These are phyloP conservation scores for Lignosus rhinocerotis DNA, from an alignment of 1,284 basidiomycete genomes.

Conservation along the genomic window DNA sequence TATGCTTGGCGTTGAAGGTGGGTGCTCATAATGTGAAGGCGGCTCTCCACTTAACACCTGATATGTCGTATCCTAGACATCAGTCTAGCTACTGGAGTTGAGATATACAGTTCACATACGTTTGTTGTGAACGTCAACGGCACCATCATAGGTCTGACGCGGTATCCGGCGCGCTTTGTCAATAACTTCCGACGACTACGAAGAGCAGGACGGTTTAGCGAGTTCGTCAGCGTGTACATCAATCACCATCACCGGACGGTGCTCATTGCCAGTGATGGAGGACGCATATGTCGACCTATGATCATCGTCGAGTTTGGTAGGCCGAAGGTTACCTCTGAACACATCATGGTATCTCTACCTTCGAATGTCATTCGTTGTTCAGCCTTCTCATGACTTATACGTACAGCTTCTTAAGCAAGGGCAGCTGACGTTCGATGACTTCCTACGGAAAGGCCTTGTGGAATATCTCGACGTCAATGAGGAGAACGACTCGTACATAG, in stretches of 20 bases:
- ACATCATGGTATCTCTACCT: slow-evolving; percentile 64
- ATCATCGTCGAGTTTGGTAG: slow-evolving; percentile 92
- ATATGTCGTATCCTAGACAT: slow-evolving; percentile 66
- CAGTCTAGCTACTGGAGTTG: slow-evolving; percentile 87
- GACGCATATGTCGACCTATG: slow-evolving; percentile 96
- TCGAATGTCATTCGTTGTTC: neutral
- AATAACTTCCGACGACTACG: slow-evolving; percentile 89
- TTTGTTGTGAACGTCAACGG: slow-evolving; percentile 99
- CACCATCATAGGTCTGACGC: slow-evolving; percentile 91
- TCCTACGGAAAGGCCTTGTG: slow-evolving; percentile 92
- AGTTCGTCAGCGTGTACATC: slow-evolving; percentile 97
- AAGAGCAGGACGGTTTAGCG: slow-evolving; percentile 89
- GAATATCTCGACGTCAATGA: slow-evolving; percentile 99
- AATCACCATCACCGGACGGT: slow-evolving; percentile 96
- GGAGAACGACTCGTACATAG: slow-evolving; percentile 98
- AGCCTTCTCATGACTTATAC: slow-evolving; percentile 9
- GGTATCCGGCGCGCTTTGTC: slow-evolving; percentile 87
- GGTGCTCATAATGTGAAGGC: slow-evolving; percentile 24
- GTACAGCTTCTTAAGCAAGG: slow-evolving; percentile 78
- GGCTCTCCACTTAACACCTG: slow-evolving; percentile 9
- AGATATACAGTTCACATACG: slow-evolving; percentile 91
- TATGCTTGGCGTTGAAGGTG: slow-evolving; percentile 94
- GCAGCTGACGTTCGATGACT: slow-evolving; percentile 89
- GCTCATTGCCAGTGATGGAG: slow-evolving; percentile 97
- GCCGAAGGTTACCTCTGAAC: slow-evolving; percentile 79